Conservation (phyloP, 75 land plant genomes). For the Pinus tabuliformis region DNA sequence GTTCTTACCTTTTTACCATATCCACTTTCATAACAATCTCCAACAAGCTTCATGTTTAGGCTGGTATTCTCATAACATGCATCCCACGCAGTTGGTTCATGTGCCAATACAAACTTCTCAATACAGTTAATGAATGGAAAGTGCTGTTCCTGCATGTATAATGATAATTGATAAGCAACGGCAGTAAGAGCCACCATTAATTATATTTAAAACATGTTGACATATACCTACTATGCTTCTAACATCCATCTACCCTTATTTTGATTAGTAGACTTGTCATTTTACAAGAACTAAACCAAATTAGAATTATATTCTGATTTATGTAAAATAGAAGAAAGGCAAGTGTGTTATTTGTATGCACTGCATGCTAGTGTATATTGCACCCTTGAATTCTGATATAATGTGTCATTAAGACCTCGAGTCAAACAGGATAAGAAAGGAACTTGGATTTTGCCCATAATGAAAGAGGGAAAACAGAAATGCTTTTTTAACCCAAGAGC, state of each 20-base stretch:
- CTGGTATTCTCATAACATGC: conserved; percentile 32
- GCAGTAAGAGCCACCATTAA: not conserved
- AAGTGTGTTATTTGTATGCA: not conserved
- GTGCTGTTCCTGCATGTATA: conserved; percentile 28
- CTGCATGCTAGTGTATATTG: not conserved
- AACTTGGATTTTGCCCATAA: no score
- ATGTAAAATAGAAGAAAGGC: not conserved
- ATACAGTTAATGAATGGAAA: conserved; percentile 45
- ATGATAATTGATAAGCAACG: not conserved
- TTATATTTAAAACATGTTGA: not conserved
- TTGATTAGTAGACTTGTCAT: not conserved
- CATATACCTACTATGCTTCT: not conserved
- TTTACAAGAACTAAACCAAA: not conserved
- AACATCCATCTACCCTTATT: not conserved
- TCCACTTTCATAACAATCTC: conserved; percentile 33
- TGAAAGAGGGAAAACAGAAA: no score
- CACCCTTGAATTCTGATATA: no score
- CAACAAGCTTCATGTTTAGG: conserved; percentile 20
- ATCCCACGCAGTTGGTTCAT: conserved; percentile 34
- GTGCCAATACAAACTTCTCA: conserved; percentile 34
- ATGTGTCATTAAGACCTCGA: no score
- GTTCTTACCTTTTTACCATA: conserved; percentile 28
- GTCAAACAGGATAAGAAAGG: no score
- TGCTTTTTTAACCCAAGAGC: no score
- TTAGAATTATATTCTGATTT: not conserved